phyloP scores from a whole-genome alignment of 2,329 filamentous ascomycete species.

The Magnaporthales sp. region DNA sequence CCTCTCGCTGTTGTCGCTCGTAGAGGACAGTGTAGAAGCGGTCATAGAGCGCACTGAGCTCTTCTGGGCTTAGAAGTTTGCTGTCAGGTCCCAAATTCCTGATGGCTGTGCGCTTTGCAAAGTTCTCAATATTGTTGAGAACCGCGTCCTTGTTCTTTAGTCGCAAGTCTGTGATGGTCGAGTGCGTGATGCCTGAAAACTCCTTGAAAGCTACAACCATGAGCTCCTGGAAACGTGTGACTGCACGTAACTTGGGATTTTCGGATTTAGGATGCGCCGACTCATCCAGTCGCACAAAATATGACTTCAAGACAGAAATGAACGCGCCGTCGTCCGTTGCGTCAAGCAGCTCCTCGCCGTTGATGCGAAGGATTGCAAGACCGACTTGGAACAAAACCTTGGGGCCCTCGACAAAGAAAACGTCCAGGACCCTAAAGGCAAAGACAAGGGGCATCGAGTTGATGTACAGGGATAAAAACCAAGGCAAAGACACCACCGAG shows the following conservation, averaged over 20 bases:
- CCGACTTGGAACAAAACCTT: conserved; percentile 97
- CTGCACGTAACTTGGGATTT: conserved; percentile 86
- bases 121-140: conserved; percentile 91
- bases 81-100: conserved; percentile 92
- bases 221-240: conserved; percentile 93
- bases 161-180: conserved; percentile 80
- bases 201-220: conserved; percentile 99
- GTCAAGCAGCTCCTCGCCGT: conserved; percentile 90
- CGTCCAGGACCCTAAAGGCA: conserved; percentile 90
- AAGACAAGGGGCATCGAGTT: conserved; percentile 99
- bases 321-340: conserved; percentile 92
- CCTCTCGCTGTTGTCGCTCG: conserved; percentile 77
- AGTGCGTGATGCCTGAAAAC: conserved; percentile 90
- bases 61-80: conserved; percentile 77
- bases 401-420: conserved; percentile 96
- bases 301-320: conserved; percentile 90
- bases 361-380: conserved; percentile 91
- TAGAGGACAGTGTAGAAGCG: conserved; percentile 89
- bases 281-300: conserved; percentile 88
- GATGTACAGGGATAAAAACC: conserved; percentile 97
- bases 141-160: conserved; percentile 92
- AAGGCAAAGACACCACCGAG: conserved; percentile 92
- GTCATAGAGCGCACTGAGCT: conserved; percentile 86
- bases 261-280: conserved; percentile 93
- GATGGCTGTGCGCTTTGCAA: conserved; percentile 93